phyloP scores from a whole-genome alignment of 1,284 basidiomycete species.

The Microbotryomycetes sp. region DNA sequence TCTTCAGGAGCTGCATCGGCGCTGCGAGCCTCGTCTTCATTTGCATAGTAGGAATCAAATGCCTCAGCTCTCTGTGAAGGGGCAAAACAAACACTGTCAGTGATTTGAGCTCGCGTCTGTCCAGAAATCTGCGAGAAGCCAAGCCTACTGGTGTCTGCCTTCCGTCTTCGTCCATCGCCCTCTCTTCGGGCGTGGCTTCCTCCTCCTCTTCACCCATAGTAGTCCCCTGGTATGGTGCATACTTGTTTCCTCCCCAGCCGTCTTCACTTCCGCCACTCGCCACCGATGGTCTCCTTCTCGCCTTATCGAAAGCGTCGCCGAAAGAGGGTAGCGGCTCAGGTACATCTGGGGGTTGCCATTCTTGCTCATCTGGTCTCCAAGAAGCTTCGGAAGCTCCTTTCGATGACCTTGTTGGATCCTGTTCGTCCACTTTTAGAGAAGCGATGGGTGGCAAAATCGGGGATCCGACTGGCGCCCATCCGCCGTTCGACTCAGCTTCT shows the following conservation, averaged over 20 bases:
- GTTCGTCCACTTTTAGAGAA: neutral
- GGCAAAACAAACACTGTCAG: neutral
- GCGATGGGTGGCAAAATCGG: slow-evolving; percentile 14
- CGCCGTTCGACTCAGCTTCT: neutral
- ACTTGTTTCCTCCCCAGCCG: neutral
- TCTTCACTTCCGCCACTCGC: neutral
- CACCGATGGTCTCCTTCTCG: slow-evolving; percentile 4
- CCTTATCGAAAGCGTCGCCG: neutral
- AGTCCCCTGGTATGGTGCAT: neutral
- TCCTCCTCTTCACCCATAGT: neutral
- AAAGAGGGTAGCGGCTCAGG: neutral
- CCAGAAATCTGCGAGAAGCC: neutral
- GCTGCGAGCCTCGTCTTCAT: too few species aligned
- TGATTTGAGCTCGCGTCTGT: neutral
- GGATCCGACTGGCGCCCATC: slow-evolving; percentile 8
- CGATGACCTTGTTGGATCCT: neutral
- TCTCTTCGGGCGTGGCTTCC: neutral
- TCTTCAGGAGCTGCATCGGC: slow-evolving; percentile 1
- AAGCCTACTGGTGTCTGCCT: neutral
- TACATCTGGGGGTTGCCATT: slow-evolving; percentile 2
- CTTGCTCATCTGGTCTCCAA: neutral
- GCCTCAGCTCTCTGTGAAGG: too few species aligned
- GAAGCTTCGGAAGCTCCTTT: neutral
- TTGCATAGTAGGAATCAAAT: neutral
- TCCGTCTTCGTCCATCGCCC: neutral